Percentiles rank a stretch among this genome's conserved stretches.
These are phyloP conservation scores for Talaromyces thailandensis DNA, from an alignment of 495 filamentous ascomycete species.

Conservation along the genomic window DNA sequence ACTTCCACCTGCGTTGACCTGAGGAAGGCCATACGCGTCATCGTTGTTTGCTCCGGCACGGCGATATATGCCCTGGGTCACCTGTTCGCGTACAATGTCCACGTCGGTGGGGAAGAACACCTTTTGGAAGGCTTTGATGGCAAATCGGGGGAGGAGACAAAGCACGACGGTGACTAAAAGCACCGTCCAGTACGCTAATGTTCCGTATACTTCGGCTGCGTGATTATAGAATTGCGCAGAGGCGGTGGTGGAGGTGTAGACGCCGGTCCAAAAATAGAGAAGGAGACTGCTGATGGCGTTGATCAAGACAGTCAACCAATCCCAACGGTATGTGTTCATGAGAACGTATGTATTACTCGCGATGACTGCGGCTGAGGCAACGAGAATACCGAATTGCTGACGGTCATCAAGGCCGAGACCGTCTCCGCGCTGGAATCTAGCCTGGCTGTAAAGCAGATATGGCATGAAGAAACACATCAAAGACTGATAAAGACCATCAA, in stretches of 20 bases:
- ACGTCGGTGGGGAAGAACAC: constrained; percentile 86
- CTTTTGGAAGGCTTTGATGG: constrained; percentile 81
- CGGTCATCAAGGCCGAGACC: constrained; percentile 69
- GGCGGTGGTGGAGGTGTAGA: constrained; percentile 65
- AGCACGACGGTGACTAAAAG: constrained; percentile 65
- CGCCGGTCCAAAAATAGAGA: constrained; percentile 93
- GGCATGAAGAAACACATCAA: constrained; percentile 88
- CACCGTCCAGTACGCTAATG: constrained; percentile 79
- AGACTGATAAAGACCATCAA: constrained; percentile 91
- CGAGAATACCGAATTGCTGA: constrained; percentile 72
- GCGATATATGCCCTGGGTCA: constrained; percentile 66
- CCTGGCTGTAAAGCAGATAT: constrained; percentile 64
- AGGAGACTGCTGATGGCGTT: constrained; percentile 72
- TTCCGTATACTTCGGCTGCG: constrained; percentile 68
- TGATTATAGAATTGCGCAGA: constrained; percentile 69
- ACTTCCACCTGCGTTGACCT: constrained; percentile 12
- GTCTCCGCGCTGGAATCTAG: constrained; percentile 54
- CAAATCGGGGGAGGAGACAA: constrained; percentile 77
- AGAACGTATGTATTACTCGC: constrained; percentile 87
- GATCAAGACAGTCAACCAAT: constrained; percentile 85
- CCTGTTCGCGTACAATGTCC: constrained; percentile 92
- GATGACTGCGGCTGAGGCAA: constrained; percentile 69
- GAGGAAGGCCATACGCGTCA: constrained; percentile 27
- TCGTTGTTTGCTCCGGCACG: constrained; percentile 51
- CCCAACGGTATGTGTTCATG: constrained; percentile 95